phyloP scores from a whole-genome alignment of 2,329 filamentous ascomycete genomes.

The Mycosphaerelloides madeirae region DNA sequence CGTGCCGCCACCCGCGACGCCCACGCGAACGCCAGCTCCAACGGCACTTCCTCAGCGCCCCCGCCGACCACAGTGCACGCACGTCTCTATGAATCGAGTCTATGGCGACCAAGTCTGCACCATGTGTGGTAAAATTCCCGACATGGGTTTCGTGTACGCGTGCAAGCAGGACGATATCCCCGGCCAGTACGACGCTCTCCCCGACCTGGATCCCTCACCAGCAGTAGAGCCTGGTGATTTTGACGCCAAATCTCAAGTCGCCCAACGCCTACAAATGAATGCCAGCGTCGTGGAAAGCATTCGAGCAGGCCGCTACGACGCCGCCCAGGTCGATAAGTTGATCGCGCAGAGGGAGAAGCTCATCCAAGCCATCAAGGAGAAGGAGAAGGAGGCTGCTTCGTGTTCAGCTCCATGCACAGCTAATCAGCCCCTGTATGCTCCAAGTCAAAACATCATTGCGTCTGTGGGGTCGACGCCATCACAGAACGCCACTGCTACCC shows the following conservation, averaged over 20 bases:
- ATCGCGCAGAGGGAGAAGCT: conserved; percentile 40
- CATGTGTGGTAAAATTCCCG: conserved; percentile 52
- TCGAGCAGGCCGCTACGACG: conserved; percentile 38
- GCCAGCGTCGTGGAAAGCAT: conserved; percentile 41
- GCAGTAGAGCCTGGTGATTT: conserved; percentile 11
- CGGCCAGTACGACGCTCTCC: conserved; percentile 7
- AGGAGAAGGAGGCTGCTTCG: conserved; percentile 5
- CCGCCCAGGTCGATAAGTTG: conserved; percentile 39
- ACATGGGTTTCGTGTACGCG: conserved; percentile 67
- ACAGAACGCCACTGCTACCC: conserved; percentile 15
- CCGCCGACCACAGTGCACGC: conserved; percentile 52
- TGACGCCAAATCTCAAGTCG: conserved; percentile 20
- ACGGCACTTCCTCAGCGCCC: neutral
- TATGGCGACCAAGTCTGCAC: conserved; percentile 55
- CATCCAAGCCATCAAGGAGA: conserved; percentile 21
- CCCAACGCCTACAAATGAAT: conserved; percentile 34
- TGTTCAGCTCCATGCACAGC: no score
- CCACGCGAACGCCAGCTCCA: neutral
- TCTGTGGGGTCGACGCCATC: conserved; percentile 18
- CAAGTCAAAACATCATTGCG: conserved; percentile 22
- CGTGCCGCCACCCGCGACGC: neutral
- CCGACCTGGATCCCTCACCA: conserved; percentile 11
- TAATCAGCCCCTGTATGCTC: no score
- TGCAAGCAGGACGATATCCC: conserved; percentile 59
- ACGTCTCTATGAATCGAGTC: conserved; percentile 63